Percentiles rank a stretch among this genome's conserved stretches.
Evolutionary conservation across 169 alveolate genomes (phyloP).

Genomic region (Sarcocystis neurona): DNA sequence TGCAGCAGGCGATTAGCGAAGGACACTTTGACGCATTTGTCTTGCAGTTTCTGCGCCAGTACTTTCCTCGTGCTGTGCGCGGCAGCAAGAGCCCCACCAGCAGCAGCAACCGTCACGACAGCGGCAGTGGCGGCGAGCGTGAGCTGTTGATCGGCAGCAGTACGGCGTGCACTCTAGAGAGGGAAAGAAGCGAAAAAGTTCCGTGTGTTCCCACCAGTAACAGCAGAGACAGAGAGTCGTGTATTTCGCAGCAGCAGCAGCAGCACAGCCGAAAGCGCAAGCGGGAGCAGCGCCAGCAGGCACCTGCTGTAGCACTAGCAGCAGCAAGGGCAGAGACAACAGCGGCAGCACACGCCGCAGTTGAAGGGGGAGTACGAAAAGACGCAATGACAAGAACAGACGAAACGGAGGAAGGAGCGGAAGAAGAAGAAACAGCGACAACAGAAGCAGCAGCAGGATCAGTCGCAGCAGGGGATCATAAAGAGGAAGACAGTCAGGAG

Average conservation of each 20-base stretch:
- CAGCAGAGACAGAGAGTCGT: no score
- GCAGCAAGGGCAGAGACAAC: neutral
- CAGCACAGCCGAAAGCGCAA: no score
- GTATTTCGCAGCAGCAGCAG: no score
- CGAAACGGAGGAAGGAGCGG: neutral
- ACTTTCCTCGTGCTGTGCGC: neutral
- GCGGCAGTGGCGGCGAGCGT: no score
- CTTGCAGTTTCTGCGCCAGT: constrained; percentile 2
- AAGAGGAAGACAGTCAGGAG: no score
- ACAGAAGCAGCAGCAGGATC: neutral
- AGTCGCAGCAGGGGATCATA: no score
- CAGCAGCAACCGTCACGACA: no score
- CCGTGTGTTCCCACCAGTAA: no score
- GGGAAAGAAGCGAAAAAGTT: neutral
- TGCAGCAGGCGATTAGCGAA: constrained; percentile 23
- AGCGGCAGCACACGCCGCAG: neutral
- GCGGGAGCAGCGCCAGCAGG: no score
- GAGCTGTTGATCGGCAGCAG: no score
- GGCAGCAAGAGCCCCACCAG: no score
- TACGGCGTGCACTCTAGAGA: neutral
- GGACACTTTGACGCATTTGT: constrained; percentile 20
- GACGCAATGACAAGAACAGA: neutral
- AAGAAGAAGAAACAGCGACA: neutral
- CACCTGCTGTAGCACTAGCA: no score
- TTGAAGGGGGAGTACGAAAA: neutral